A percentile compares a stretch with the other conserved stretches of the same genome.
Conservation (phyloP, 2,329 filamentous ascomycete genomes). For the Aspergillus spinulosporus region DNA sequence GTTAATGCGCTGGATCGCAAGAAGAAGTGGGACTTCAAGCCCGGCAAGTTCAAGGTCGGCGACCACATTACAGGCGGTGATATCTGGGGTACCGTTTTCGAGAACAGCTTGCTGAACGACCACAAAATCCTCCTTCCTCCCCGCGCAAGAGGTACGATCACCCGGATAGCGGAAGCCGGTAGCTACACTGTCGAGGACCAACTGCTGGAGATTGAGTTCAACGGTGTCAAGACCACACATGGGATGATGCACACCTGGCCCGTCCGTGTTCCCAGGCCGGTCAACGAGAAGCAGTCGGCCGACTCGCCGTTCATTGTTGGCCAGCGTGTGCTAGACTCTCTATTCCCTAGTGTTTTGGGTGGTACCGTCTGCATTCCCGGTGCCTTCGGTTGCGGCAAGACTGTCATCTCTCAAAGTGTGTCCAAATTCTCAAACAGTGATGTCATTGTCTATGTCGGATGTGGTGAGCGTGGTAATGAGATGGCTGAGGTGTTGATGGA, state of each 20-base stretch:
- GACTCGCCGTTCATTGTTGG: conserved; percentile 92
- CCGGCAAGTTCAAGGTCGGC: conserved; percentile 80
- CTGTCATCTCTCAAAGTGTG: conserved; percentile 96
- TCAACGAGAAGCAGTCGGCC: conserved; percentile 87
- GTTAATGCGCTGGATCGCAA: conserved; percentile 83
- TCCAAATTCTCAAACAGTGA: conserved; percentile 99
- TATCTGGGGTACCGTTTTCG: conserved; percentile 89
- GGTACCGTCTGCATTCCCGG: conserved; percentile 97
- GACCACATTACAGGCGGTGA: conserved; percentile 97
- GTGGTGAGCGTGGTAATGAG: conserved; percentile 93
- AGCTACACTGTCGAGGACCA: conserved; percentile 93
- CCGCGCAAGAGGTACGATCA: conserved; percentile 86
- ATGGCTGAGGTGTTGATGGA: conserved; percentile 99
- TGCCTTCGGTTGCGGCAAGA: conserved; percentile 98
- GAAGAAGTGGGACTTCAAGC: conserved; percentile 96
- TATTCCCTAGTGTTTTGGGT: conserved; percentile 95
- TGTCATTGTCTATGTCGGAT: conserved; percentile 96
- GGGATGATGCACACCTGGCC: conserved; percentile 99
- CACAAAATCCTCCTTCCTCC: conserved; percentile 94
- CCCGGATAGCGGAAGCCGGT: conserved; percentile 82
- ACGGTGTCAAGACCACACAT: conserved; percentile 90
- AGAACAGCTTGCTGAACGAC: conserved; percentile 91
- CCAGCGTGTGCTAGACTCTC: conserved; percentile 90
- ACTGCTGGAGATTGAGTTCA: conserved; percentile 93
- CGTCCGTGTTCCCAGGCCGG: conserved; percentile 89